Evolutionary conservation across 257 asterid species (phyloP).

Genomic region (Mentha longifolia): DNA sequence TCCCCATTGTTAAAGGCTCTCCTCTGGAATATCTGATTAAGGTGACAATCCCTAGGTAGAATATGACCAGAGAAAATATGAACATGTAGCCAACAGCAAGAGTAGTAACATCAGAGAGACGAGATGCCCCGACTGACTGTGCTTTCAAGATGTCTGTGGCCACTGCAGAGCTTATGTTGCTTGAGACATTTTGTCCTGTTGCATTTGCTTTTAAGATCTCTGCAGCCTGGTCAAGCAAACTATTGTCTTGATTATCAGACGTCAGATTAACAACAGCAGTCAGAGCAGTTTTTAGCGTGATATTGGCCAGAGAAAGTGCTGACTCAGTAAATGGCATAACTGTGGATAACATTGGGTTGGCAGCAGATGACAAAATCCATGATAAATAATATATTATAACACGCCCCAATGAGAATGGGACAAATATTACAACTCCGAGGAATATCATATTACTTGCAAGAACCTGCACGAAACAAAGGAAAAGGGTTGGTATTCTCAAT

Average conservation of each 20-base stretch:
- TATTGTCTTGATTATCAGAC: conserved; percentile 58
- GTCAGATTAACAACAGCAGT: conserved; percentile 82
- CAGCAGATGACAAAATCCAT: conserved; percentile 81
- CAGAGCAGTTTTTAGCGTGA: conserved; percentile 70
- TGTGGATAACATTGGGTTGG: conserved; percentile 78
- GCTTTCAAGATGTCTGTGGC: conserved; percentile 68
- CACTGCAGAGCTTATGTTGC: conserved; percentile 60
- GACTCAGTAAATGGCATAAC: conserved; percentile 85
- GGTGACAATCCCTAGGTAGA: conserved; percentile 82
- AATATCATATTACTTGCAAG: conserved; percentile 99
- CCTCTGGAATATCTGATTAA: conserved; percentile 90
- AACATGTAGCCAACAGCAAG: conserved; percentile 96
- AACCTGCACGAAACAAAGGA: conserved; percentile 62
- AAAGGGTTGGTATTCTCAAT: conserved; percentile 10
- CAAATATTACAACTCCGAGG: conserved; percentile 85
- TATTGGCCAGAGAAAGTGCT: conserved; percentile 85
- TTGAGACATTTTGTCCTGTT: conserved; percentile 54
- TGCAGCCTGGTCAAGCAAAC: conserved; percentile 68
- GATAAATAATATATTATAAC: conserved; percentile 65
- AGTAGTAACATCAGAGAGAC: conserved; percentile 93
- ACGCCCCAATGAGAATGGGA: conserved; percentile 91
- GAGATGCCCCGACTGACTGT: conserved; percentile 66
- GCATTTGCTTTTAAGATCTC: conserved; percentile 69
- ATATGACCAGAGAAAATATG: conserved; percentile 73
- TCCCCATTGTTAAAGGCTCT: conserved; percentile 91